Conservation (phyloP, 192 early-diverging fungal species). For the Geosiphon pyriformis region DNA sequence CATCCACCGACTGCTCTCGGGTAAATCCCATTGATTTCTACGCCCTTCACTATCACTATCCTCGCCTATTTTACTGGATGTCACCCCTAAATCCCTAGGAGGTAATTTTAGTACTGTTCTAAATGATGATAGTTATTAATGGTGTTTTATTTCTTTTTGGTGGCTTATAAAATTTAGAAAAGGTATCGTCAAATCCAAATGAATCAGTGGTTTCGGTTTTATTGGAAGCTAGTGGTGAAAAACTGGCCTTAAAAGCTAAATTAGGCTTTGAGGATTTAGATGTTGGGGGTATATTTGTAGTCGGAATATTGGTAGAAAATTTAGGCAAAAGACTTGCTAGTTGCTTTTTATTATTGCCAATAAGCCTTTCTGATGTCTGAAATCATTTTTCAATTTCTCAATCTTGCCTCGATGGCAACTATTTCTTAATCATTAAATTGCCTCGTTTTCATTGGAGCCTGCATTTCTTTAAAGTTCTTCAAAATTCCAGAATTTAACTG, state of each 20-base stretch:
- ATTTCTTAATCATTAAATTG: constrained; percentile 54
- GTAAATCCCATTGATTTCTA: constrained; percentile 65
- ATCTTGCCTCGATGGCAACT: constrained; percentile 40
- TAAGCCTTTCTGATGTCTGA: constrained; percentile 53
- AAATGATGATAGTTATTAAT: no score
- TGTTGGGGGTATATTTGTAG: not conserved
- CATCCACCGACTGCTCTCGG: constrained; percentile 53
- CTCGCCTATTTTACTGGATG: not conserved
- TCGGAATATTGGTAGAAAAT: no score
- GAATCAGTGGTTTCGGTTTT: not conserved
- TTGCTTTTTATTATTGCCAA: constrained; percentile 58
- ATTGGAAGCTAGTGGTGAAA: not conserved
- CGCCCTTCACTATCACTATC: constrained; percentile 24
- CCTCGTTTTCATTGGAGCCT: constrained; percentile 40
- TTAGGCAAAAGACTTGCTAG: no score
- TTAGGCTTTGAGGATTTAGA: constrained; percentile 6
- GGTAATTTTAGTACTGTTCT: no score
- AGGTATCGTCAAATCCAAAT: constrained; percentile 23
- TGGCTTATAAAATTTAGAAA: no score
- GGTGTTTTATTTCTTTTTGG: no score
- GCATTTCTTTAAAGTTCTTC: constrained; percentile 44
- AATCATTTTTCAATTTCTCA: constrained; percentile 49
- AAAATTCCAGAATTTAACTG: constrained; percentile 40
- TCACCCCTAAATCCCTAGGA: no score
- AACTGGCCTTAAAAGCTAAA: constrained; percentile 17